Percentiles rank a stretch among this genome's conserved stretches.
These are phyloP conservation scores for Sphaerostilbella broomeana DNA, from an alignment of 2,329 filamentous ascomycete genomes.

Conservation along the genomic window DNA sequence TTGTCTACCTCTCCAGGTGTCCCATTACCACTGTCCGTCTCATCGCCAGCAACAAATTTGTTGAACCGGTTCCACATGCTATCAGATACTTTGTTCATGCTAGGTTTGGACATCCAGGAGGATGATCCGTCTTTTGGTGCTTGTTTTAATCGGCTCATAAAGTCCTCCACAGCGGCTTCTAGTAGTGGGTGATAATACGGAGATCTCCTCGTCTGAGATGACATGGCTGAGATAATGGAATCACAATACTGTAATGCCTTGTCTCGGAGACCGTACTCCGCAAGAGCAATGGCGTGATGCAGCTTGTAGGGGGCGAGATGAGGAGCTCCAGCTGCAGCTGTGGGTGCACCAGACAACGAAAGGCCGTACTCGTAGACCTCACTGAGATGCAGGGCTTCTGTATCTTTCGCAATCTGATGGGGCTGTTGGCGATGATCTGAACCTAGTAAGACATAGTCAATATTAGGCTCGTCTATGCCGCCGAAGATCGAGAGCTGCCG, in stretches of 20 bases:
- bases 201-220: constrained; percentile 73
- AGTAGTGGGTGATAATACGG: constrained; percentile 77
- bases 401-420: constrained; percentile 68
- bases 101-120: constrained; percentile 92
- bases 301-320: constrained; percentile 90
- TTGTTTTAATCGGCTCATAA: constrained; percentile 75
- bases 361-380: constrained; percentile 92
- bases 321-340: constrained; percentile 55
- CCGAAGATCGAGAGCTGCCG: constrained; percentile 64
- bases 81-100: constrained; percentile 90
- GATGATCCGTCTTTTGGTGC: constrained; percentile 73
- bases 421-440: constrained; percentile 69
- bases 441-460: constrained; percentile 77
- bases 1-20: constrained; percentile 57
- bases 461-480: constrained; percentile 72
- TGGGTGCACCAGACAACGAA: constrained; percentile 55
- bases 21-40: constrained; percentile 64
- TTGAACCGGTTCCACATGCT: constrained; percentile 90
- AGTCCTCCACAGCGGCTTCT: constrained; percentile 71
- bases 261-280: constrained; percentile 72
- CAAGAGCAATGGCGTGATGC: constrained; percentile 74
- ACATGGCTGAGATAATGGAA: constrained; percentile 67
- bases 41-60: constrained; percentile 91
- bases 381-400: constrained; percentile 85
- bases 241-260: constrained; percentile 93